A percentile compares a stretch with the other conserved stretches of the same genome.
Evolutionary conservation across 2,329 filamentous ascomycete species (phyloP).

Genomic region (Cytospora schulzeri): DNA sequence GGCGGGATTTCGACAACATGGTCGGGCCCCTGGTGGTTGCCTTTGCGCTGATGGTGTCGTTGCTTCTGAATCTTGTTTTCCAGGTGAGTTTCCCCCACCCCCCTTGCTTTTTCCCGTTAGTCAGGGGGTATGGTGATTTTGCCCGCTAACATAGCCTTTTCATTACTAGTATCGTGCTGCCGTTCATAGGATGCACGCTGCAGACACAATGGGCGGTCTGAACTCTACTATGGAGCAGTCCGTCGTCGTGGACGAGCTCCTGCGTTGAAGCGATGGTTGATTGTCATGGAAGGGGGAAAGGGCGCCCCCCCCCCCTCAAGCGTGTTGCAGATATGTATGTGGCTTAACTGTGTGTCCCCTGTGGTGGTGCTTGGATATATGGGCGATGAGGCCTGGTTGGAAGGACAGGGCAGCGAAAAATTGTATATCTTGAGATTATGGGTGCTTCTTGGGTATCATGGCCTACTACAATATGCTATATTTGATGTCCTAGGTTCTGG

Average conservation of each 20-base stretch:
- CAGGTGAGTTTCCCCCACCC: conserved; percentile 60
- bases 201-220: neutral
- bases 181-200: conserved; percentile 31
- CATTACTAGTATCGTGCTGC: conserved; percentile 37
- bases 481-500: neutral
- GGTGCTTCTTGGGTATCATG: neutral
- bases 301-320: no score
- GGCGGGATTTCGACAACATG: conserved; percentile 90
- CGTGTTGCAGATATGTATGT: neutral
- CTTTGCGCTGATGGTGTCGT: conserved; percentile 72
- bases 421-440: neutral
- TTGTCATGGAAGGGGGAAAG: neutral
- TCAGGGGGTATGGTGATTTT: neutral
- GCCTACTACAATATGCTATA: no score
- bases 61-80: conserved; percentile 87
- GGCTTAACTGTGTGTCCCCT: neutral
- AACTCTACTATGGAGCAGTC: conserved; percentile 17
- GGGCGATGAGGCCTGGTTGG: neutral
- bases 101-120: neutral
- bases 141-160: neutral
- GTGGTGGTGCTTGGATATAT: neutral
- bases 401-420: neutral
- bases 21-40: conserved; percentile 84
- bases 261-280: neutral
- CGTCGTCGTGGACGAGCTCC: conserved; percentile 22